Percentiles rank a stretch among this genome's conserved stretches.
Conservation (phyloP, 2,329 filamentous ascomycete species). For the Pseudopyricularia javanii region DNA sequence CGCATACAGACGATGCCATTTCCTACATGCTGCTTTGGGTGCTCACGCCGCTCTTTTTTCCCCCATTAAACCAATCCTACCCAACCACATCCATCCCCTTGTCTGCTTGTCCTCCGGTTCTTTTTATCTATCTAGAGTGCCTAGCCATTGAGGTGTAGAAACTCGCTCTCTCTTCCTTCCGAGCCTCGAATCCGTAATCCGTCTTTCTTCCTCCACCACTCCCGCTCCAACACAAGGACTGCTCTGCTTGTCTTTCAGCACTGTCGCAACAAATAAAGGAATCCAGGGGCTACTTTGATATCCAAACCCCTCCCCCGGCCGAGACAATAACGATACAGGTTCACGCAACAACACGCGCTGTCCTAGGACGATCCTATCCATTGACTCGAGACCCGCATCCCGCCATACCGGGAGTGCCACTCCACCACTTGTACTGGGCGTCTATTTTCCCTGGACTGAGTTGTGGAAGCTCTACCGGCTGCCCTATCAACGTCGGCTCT, state of each 20-base stretch:
- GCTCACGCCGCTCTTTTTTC: neutral
- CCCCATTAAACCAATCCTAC: neutral
- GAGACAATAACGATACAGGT: neutral
- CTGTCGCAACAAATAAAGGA: neutral
- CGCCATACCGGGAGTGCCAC: constrained; percentile 8
- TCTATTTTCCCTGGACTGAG: constrained; percentile 27
- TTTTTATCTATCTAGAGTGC: neutral
- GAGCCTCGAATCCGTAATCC: neutral
- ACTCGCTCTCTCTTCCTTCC: neutral
- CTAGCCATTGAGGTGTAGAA: neutral
- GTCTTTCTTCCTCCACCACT: neutral
- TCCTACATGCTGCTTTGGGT: neutral
- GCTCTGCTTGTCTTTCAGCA: neutral
- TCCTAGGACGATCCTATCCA: constrained; percentile 1
- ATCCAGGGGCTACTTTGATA: neutral
- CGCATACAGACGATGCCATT: neutral
- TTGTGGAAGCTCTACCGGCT: constrained; percentile 7
- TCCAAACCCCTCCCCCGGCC: neutral
- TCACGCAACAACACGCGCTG: constrained; percentile 3
- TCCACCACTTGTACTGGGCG: constrained; percentile 25
- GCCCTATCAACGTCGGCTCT: constrained; percentile 29
- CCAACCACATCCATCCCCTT: neutral
- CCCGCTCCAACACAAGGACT: neutral
- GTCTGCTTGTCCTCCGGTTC: neutral
- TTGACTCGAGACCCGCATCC: constrained; percentile 1